A percentile compares a stretch with the other conserved stretches of the same genome.
Evolutionary conservation across 2,329 filamentous ascomycete genomes (phyloP).

Genomic region (Rutstroemia sp.): DNA sequence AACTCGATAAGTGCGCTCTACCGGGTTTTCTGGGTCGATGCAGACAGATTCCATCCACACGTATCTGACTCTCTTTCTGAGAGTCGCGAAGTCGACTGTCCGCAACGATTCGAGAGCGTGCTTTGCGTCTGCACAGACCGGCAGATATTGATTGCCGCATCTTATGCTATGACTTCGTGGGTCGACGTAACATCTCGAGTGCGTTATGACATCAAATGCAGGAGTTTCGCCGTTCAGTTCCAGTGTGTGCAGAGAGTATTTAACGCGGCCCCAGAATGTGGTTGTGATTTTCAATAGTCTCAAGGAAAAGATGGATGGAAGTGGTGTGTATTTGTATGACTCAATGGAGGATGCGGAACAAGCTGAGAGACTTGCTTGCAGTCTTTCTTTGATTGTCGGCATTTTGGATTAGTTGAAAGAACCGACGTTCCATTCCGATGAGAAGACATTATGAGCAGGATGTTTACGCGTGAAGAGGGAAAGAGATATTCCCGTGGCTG

Average conservation of each 20-base stretch:
- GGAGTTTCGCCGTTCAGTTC: background rate
- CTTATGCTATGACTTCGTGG: background rate
- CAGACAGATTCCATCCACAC: slow-evolving; percentile 14
- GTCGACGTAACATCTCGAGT: background rate
- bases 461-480: no score
- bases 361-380: background rate
- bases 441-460: no score
- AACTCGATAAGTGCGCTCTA: slow-evolving; percentile 11
- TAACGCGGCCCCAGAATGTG: background rate
- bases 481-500: no score
- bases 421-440: no score
- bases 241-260: background rate
- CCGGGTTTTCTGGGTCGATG: slow-evolving; percentile 10
- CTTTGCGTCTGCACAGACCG: background rate
- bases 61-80: background rate
- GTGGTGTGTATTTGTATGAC: background rate
- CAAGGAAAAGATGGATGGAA: background rate
- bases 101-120: background rate
- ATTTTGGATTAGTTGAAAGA: no score
- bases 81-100: background rate
- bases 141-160: background rate
- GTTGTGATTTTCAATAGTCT: slow-evolving; percentile 3
- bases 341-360: background rate
- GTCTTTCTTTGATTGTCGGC: background rate
- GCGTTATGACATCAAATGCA: background rate